These are phyloP conservation scores for Hypoxylon cercidicola DNA, from an alignment of 495 filamentous ascomycete genomes.

Conservation along the genomic window DNA sequence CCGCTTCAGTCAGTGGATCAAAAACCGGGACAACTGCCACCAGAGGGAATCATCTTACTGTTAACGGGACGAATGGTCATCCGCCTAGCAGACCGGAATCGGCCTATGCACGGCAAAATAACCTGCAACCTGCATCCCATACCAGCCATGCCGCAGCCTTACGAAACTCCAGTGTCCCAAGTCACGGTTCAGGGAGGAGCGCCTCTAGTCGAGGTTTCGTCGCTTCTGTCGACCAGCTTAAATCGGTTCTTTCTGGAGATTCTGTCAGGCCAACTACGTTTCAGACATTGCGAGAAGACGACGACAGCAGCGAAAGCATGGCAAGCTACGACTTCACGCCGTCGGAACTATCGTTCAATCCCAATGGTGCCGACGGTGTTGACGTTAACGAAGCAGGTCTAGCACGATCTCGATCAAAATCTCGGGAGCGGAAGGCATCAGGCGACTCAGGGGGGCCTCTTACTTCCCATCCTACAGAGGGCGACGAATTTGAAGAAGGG, in stretches of 20 bases:
- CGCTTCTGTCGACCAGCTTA: constrained; percentile 88
- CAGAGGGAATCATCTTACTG: constrained; percentile 64
- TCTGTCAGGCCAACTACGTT: constrained; percentile 63
- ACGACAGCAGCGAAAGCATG: constrained; percentile 67
- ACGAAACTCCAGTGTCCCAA: constrained; percentile 58
- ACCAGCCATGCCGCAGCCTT: constrained; percentile 43
- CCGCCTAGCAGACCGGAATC: constrained; percentile 46
- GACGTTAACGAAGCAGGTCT: constrained; percentile 28
- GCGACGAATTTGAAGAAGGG: constrained; percentile 34
- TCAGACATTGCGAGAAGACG: constrained; percentile 45
- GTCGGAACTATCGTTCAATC: constrained; percentile 64
- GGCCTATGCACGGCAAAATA: constrained; percentile 53
- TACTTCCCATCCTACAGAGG: constrained; percentile 56
- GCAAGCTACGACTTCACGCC: constrained; percentile 65
- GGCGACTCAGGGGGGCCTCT: constrained; percentile 56
- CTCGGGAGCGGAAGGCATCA: constrained; percentile 46
- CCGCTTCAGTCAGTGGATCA: constrained; percentile 77
- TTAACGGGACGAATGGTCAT: constrained; percentile 65
- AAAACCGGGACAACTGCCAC: constrained; percentile 68
- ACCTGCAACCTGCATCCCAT: constrained; percentile 55
- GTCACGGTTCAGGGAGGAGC: constrained; percentile 61
- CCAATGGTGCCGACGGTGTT: constrained; percentile 37
- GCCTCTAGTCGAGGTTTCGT: constrained; percentile 71
- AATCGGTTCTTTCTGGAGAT: constrained; percentile 62
- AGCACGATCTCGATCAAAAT: constrained; percentile 48